A percentile compares a stretch with the other conserved stretches of the same genome.
Conservation (phyloP, 1,139 yeast genomes). For the Casaregolazyma suthepensis region DNA sequence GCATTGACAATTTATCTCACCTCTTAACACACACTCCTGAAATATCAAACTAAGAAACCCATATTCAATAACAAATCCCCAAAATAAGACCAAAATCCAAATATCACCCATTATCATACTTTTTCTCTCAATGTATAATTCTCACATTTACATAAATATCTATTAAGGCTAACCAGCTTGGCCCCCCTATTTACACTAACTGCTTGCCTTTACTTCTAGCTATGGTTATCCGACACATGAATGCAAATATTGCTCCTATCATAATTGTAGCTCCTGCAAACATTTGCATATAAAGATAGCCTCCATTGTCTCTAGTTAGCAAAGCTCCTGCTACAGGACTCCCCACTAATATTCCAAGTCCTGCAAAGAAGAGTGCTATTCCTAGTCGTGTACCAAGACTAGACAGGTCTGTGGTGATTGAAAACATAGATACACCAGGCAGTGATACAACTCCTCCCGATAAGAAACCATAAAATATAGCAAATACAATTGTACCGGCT, state of each 20-base stretch:
- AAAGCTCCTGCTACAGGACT: slow-evolving; percentile 52
- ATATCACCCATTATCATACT: no score
- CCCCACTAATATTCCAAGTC: slow-evolving; percentile 47
- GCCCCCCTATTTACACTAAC: not conserved
- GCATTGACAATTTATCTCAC: no score
- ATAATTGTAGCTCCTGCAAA: slow-evolving; percentile 18
- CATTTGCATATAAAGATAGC: slow-evolving; percentile 18
- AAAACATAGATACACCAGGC: slow-evolving; percentile 40
- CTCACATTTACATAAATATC: no score
- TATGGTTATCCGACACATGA: slow-evolving; percentile 36
- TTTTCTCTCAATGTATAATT: no score
- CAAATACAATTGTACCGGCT: slow-evolving; percentile 39
- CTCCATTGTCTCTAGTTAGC: slow-evolving; percentile 19
- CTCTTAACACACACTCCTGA: no score
- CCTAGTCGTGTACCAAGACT: slow-evolving; percentile 47
- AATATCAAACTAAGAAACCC: no score
- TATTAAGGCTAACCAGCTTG: no score
- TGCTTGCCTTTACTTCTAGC: not conserved
- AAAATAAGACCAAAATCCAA: no score
- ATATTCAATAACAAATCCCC: no score
- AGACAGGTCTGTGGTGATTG: slow-evolving; percentile 45
- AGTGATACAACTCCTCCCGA: slow-evolving; percentile 42
- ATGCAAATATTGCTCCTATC: slow-evolving; percentile 43
- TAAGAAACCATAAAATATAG: slow-evolving; percentile 46
- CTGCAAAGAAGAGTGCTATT: slow-evolving; percentile 50